Base-by-base conservation (phyloP, 208 protist species). In the Novymonas esmeraldas region DNA sequence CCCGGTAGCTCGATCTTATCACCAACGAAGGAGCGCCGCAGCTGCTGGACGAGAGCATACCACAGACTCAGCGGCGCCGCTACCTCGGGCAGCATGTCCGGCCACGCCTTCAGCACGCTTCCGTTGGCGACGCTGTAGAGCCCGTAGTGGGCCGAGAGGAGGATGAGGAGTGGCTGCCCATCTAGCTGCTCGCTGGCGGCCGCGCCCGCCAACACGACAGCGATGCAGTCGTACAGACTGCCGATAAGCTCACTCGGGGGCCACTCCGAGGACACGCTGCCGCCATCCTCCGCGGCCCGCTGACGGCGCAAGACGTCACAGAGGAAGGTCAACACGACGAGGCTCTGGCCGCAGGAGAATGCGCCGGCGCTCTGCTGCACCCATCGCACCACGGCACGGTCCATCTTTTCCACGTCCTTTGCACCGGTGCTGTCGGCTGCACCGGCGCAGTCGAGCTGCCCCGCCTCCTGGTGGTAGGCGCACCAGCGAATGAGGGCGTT, bases 341-440 rank as follows among this genome's bases (percentile, higher is more conserved):
- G 67, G 31, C 75, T 65, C 71, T 96, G 91, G 0, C 81, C 83
- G 75, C 91, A 93, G 1, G 87, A 85, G 36, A 96, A 83, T 24
- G 18, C 70, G 14, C 41, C 16, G 48, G 49, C 49, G 49, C 50
- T 79, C 11, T 64, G 56, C 16, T 77, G 68, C 29, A 96, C 61
- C 87, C 88, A 94, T 16, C 68, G 50, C 45, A 93, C 22, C 34
- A 79, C 91, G 6, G 71, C 77, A 1, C 58, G 56, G 64, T 94
- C 78, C 42, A 84, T 57, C 18, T 34, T 42, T 2, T 6, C 22
- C 13, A 70, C 56, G 0, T 70, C 70, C 14, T 59, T n/a, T 14
- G 33, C 22, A 22, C 5, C 49, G 2, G 24, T 33, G 5, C 26
- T 18, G 7, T 20, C 26, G 2, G 0, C 22, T 31, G 6, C 9